Evolutionary conservation across 2,329 filamentous ascomycete species (phyloP).

Genomic region (Trichophyton schoenleinii): DNA sequence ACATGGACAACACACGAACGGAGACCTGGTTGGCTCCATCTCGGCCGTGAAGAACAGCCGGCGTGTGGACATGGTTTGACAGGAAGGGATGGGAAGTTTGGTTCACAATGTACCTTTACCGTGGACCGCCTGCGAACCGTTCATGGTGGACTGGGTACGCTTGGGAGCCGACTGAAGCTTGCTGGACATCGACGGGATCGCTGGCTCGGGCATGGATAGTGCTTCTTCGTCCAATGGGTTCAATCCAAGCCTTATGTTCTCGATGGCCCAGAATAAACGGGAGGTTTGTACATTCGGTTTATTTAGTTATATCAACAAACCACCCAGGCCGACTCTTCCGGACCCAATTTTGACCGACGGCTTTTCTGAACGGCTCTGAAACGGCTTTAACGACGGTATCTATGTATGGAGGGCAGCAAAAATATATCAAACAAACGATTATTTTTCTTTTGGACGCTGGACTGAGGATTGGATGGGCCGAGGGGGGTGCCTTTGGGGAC

Average conservation of each 20-base stretch:
- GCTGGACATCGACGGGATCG: not conserved
- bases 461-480: not conserved
- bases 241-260: not conserved
- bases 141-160: constrained; percentile 5
- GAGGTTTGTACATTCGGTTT: not conserved
- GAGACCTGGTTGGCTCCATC: not conserved
- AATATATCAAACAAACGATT: not conserved
- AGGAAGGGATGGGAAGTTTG: not conserved
- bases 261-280: not conserved
- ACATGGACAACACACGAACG: not conserved
- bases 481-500: not conserved
- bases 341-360: not conserved
- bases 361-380: not conserved
- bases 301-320: constrained; percentile 1
- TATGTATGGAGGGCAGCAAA: not conserved
- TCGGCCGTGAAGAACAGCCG: not conserved
- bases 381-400: no score
- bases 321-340: not conserved
- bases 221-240: not conserved
- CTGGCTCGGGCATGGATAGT: not conserved
- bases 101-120: not conserved
- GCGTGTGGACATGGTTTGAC: no score
- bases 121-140: not conserved
- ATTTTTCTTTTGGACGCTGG: not conserved
- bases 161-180: constrained; percentile 15